phyloP scores from a whole-genome alignment of 495 filamentous ascomycete species.

The Aspergillus sclerotiicarbonarius region DNA sequence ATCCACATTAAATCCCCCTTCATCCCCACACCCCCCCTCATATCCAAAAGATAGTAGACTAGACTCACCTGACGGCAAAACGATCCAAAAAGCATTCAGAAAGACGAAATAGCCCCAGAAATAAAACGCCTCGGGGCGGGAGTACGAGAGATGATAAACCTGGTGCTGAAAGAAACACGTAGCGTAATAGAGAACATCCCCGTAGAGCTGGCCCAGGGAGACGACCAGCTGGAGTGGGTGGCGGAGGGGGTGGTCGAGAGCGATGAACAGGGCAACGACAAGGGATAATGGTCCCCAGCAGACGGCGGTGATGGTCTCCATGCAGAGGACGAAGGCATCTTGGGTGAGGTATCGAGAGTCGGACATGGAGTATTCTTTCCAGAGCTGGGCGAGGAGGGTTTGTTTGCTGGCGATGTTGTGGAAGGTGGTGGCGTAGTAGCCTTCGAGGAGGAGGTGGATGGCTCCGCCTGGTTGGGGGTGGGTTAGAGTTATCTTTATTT shows the following conservation, averaged over 20 bases:
- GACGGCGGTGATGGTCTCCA: slow-evolving; percentile 75
- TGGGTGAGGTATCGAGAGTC: slow-evolving; percentile 73
- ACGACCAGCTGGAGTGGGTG: slow-evolving; percentile 67
- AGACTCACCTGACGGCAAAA: slow-evolving; percentile 57
- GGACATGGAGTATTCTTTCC: slow-evolving; percentile 79
- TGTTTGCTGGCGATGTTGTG: slow-evolving; percentile 41
- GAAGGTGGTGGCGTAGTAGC: slow-evolving; percentile 64
- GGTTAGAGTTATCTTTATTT: slow-evolving; percentile 5
- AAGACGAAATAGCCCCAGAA: slow-evolving; percentile 80
- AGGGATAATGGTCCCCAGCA: slow-evolving; percentile 74
- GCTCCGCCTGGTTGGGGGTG: slow-evolving; percentile 35
- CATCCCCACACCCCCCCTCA: no score
- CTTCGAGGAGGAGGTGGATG: slow-evolving; percentile 75
- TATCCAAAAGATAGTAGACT: neutral
- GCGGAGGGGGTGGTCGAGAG: slow-evolving; percentile 51
- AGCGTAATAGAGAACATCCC: slow-evolving; percentile 75
- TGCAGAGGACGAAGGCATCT: slow-evolving; percentile 70
- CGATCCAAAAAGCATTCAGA: slow-evolving; percentile 75
- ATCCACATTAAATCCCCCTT: no score
- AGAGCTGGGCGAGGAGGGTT: slow-evolving; percentile 65
- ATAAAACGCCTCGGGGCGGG: slow-evolving; percentile 68
- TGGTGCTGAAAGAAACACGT: slow-evolving; percentile 64
- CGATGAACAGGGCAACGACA: slow-evolving; percentile 56
- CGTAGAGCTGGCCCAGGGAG: slow-evolving; percentile 75
- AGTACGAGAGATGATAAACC: slow-evolving; percentile 53